Conservation (phyloP, 768 basidiomycete species). For the Agrocybe praecox region DNA sequence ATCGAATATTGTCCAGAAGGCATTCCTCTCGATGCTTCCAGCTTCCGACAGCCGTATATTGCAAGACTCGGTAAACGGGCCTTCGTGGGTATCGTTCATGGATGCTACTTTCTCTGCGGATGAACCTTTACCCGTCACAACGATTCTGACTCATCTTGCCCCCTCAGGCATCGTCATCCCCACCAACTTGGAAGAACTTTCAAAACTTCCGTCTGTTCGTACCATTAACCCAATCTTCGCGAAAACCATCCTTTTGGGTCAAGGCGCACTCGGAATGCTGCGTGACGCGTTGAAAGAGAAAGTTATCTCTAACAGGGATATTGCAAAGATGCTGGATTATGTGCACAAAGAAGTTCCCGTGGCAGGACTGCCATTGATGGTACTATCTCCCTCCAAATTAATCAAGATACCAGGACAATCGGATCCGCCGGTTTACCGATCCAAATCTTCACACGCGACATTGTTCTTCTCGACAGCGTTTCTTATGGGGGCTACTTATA, state of each 20-base stretch:
- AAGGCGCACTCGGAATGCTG: neutral
- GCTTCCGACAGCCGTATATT: slow-evolving; percentile 5
- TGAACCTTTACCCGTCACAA: slow-evolving; percentile 16
- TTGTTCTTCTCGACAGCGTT: slow-evolving; percentile 1
- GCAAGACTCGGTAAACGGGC: neutral
- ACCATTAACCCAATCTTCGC: neutral
- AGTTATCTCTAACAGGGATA: neutral
- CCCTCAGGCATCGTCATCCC: slow-evolving; percentile 16
- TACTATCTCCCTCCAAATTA: neutral
- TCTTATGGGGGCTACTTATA: slow-evolving; percentile 3
- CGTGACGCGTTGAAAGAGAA: neutral
- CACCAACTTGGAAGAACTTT: neutral
- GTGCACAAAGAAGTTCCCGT: neutral
- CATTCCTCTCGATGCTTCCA: slow-evolving; percentile 19
- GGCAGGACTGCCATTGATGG: neutral
- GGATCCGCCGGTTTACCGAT: neutral
- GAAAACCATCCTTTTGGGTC: neutral
- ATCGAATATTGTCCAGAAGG: slow-evolving; percentile 11
- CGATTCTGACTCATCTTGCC: slow-evolving; percentile 20
- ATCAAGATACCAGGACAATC: neutral
- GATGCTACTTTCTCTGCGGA: slow-evolving; percentile 20
- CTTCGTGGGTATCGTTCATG: slow-evolving; percentile 3
- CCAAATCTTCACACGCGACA: neutral
- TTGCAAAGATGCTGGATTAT: slow-evolving; percentile 1
- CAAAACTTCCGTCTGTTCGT: neutral